These are phyloP conservation scores for Effrenium voratum DNA, from an alignment of 73 alveolate species.

Conservation along the genomic window DNA sequence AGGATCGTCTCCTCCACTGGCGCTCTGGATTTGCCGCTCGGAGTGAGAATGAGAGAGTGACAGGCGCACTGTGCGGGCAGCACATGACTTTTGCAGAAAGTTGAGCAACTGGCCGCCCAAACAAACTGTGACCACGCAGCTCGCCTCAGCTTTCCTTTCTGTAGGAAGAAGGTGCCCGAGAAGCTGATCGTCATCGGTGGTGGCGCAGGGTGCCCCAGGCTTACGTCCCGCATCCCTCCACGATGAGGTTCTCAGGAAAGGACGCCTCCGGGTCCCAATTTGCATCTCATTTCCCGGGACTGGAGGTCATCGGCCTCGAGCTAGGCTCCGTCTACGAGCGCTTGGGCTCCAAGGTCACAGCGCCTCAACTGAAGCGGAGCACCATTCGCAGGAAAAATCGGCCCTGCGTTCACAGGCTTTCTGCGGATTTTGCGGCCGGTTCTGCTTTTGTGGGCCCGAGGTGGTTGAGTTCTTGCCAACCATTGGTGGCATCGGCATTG, in stretches of 20 bases:
- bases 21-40: constrained; percentile 95
- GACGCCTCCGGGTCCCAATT: background rate
- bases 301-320: constrained; percentile 98
- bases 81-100: too few relatives aligned
- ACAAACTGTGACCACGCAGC: too few relatives aligned
- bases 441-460: background rate
- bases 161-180: constrained; percentile 97
- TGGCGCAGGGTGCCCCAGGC: constrained; percentile 94
- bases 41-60: too few relatives aligned
- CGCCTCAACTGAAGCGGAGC: background rate
- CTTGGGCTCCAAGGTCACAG: constrained; percentile 98
- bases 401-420: background rate
- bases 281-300: background rate
- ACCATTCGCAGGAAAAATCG: background rate
- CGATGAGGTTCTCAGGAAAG: background rate
- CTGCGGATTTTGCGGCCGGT: background rate
- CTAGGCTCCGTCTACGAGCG: constrained; percentile 98
- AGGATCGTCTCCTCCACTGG: constrained; percentile 97
- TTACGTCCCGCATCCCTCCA: background rate
- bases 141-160: too few relatives aligned
- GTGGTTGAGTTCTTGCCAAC: constrained; percentile 97
- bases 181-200: constrained; percentile 98
- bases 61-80: too few relatives aligned
- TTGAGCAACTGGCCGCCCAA: too few relatives aligned
- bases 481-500: constrained; percentile 96